A percentile compares a stretch with the other conserved stretches of the same genome.
phyloP scores from a whole-genome alignment of 2,329 filamentous ascomycete species.

The Diaporthe destruens region DNA sequence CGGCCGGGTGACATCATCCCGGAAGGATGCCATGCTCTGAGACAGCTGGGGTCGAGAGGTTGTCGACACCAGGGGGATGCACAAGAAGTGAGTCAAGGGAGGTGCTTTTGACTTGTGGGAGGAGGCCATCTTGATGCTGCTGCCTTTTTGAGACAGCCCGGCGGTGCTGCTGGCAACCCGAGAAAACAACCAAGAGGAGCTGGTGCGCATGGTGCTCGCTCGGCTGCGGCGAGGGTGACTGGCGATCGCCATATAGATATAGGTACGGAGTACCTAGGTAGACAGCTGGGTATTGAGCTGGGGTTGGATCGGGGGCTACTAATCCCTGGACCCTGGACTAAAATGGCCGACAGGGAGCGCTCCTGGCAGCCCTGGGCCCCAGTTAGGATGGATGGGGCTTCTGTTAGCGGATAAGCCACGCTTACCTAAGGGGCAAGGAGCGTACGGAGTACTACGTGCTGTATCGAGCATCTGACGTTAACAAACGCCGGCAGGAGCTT shows the following conservation, averaged over 20 bases:
- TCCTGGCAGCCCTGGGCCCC: not conserved
- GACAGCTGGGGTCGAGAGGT: slow-evolving; percentile 74
- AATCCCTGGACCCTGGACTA: not conserved
- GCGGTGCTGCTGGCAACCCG: not conserved
- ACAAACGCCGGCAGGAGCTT: slow-evolving; percentile 2
- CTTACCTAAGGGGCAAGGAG: not conserved
- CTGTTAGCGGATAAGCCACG: no score
- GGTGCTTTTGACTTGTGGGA: slow-evolving; percentile 51
- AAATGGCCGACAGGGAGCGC: not conserved
- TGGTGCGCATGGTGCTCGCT: not conserved
- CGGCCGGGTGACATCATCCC: slow-evolving; percentile 62
- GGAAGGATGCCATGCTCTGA: slow-evolving; percentile 72
- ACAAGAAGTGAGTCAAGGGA: slow-evolving; percentile 79
- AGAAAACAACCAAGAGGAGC: not conserved
- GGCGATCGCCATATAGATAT: not conserved
- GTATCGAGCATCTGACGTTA: slow-evolving; percentile 9
- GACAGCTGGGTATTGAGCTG: not conserved
- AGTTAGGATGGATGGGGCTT: not conserved
- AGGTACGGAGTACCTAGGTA: no score
- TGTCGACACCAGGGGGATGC: slow-evolving; percentile 76
- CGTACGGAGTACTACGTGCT: not conserved
- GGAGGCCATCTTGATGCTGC: slow-evolving; percentile 50
- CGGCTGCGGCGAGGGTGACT: not conserved
- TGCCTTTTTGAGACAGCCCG: not conserved
- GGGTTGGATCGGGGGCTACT: not conserved